Evolutionary conservation across 768 basidiomycete genomes (phyloP).

Genomic region (Panellus pusillus): DNA sequence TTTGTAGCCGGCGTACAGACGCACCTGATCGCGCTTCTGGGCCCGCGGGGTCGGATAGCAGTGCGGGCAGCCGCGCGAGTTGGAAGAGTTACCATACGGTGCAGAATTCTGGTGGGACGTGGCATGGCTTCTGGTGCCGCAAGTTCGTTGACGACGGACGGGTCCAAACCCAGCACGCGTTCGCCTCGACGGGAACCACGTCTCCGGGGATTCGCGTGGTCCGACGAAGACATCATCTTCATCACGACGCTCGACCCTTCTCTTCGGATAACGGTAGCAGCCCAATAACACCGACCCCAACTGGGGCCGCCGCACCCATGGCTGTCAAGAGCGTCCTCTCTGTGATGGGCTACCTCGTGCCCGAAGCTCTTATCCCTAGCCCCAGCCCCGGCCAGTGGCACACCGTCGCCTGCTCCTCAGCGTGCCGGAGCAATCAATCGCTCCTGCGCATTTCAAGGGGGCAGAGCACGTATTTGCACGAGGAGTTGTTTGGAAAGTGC

Average conservation of each 20-base stretch:
- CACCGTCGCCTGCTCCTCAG: too few species aligned
- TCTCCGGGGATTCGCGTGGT: constrained; percentile 12
- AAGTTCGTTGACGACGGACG: background rate
- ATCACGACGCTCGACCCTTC: constrained; percentile 8
- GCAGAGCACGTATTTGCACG: too few species aligned
- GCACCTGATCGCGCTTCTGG: constrained; percentile 7
- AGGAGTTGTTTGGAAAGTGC: too few species aligned
- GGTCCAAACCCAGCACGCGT: constrained; percentile 4
- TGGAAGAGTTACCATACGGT: too few species aligned
- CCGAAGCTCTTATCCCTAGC: too few species aligned
- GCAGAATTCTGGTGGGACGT: too few species aligned
- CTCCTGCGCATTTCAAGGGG: too few species aligned
- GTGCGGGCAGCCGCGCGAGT: constrained; percentile 12
- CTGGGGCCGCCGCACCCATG: background rate
- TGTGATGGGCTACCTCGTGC: constrained; percentile 12
- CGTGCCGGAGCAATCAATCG: too few species aligned
- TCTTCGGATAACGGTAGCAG: too few species aligned
- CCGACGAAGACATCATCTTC: constrained; percentile 15
- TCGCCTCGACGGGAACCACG: constrained; percentile 2
- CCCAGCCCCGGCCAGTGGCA: too few species aligned
- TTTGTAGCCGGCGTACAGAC: background rate
- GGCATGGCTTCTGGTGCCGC: constrained; percentile 10
- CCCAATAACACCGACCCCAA: background rate
- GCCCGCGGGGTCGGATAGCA: constrained; percentile 14
- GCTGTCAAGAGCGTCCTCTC: constrained; percentile 11